These are phyloP conservation scores for Aspergillus pseudotamarii DNA, from an alignment of 2,329 filamentous ascomycete genomes.

Conservation along the genomic window DNA sequence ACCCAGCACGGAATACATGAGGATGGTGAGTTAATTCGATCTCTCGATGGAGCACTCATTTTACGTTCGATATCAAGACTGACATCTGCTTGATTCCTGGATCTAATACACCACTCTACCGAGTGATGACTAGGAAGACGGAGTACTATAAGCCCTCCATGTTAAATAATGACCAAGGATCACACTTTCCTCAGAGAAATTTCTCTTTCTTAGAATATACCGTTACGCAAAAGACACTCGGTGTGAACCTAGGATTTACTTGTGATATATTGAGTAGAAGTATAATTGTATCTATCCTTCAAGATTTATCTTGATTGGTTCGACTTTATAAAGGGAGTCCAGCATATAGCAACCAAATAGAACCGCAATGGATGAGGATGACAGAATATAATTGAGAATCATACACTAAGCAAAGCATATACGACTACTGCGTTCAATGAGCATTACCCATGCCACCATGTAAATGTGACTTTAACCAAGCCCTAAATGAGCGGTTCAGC, in stretches of 20 bases:
- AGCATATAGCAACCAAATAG: too few species aligned
- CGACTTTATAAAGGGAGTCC: too few species aligned
- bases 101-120: not conserved
- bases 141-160: too few species aligned
- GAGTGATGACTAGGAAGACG: not conserved
- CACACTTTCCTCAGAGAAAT: not conserved
- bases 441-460: not conserved
- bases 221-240: not conserved
- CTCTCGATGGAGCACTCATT: not conserved
- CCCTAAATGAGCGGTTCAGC: not conserved
- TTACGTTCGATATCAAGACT: not conserved
- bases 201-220: not conserved
- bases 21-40: conserved; percentile 2
- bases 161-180: too few species aligned
- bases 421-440: not conserved
- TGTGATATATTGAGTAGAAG: not conserved
- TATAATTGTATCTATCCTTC: not conserved
- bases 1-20: not conserved
- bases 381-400: not conserved
- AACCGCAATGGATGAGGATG: not conserved
- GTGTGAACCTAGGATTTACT: not conserved
- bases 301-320: too few species aligned
- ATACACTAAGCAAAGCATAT: not conserved
- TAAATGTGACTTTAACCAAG: not conserved
- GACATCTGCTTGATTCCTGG: not conserved